Evolutionary conservation across 164 flowering plant species (phyloP).

Genomic region (Chimonanthus praecox): DNA sequence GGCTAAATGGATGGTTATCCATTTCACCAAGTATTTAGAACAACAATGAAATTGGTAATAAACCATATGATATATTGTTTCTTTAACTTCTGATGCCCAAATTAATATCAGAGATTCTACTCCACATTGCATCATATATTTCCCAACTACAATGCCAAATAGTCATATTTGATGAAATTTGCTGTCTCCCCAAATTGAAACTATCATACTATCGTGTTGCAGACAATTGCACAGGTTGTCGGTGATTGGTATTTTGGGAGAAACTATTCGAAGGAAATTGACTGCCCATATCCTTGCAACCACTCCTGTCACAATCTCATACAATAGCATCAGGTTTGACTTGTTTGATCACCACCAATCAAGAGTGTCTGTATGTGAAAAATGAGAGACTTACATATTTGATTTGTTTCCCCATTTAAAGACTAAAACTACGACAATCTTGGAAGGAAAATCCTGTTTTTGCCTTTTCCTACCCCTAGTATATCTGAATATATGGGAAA

Average conservation of each 20-base stretch:
- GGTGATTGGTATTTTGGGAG: slow-evolving; percentile 90
- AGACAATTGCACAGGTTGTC: slow-evolving; percentile 82
- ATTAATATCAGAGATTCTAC: no score
- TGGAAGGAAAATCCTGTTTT: neutral
- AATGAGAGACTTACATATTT: neutral
- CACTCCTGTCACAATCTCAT: slow-evolving; percentile 41
- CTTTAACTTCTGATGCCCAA: no score
- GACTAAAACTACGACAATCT: neutral
- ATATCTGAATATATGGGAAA: neutral
- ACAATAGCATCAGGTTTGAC: neutral
- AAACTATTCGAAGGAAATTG: slow-evolving; percentile 44
- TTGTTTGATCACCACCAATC: neutral
- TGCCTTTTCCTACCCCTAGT: neutral
- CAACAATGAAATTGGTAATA: no score
- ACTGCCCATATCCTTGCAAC: slow-evolving; percentile 83
- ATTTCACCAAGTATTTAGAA: no score
- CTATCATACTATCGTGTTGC: slow-evolving; percentile 9
- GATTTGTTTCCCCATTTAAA: neutral
- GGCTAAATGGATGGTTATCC: no score
- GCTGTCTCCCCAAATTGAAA: neutral
- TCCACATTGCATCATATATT: no score
- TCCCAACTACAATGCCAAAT: no score
- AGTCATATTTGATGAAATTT: no score
- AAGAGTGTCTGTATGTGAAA: neutral
- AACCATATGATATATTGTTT: no score